Conservation (phyloP, 352 stramenopile species). For the Phytophthora megakarya region DNA sequence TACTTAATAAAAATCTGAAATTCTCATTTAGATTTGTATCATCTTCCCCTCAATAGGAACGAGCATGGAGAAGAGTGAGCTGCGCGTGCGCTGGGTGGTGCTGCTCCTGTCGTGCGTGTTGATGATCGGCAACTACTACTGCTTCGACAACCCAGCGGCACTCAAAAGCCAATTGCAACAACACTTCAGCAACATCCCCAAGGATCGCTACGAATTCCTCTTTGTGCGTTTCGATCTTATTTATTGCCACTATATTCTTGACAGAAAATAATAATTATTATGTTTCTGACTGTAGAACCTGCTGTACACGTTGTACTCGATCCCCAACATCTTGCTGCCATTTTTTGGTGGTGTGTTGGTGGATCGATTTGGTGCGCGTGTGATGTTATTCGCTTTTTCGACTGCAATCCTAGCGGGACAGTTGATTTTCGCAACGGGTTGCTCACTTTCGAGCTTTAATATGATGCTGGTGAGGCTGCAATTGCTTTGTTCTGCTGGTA, state of each 20-base stretch:
- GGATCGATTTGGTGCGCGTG: conserved; percentile 84
- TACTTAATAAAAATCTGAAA: conserved; percentile 27
- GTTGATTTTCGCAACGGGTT: conserved; percentile 88
- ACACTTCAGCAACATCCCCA: conserved; percentile 75
- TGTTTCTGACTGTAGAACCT: conserved; percentile 68
- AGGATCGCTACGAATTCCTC: conserved; percentile 82
- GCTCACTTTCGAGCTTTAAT: conserved; percentile 77
- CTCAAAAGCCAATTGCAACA: conserved; percentile 90
- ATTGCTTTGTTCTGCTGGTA: background rate
- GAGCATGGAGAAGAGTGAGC: conserved; percentile 72
- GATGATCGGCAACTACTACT: conserved; percentile 93
- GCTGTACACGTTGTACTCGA: conserved; percentile 93
- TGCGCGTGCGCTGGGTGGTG: conserved; percentile 83
- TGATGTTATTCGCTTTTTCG: conserved; percentile 89
- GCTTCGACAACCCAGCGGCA: conserved; percentile 89
- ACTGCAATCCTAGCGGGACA: conserved; percentile 83
- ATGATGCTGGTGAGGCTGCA: conserved; percentile 62
- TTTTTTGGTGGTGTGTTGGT: conserved; percentile 94
- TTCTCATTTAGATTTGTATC: conserved; percentile 19
- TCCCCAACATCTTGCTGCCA: conserved; percentile 92
- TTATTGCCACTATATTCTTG: background rate
- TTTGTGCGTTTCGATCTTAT: conserved; percentile 50
- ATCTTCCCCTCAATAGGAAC: conserved; percentile 1
- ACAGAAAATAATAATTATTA: conserved; percentile 7
- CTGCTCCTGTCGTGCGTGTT: conserved; percentile 87